Conservation (phyloP, 805 yeast genomes). For the Saccharomycopsis babjevae region DNA sequence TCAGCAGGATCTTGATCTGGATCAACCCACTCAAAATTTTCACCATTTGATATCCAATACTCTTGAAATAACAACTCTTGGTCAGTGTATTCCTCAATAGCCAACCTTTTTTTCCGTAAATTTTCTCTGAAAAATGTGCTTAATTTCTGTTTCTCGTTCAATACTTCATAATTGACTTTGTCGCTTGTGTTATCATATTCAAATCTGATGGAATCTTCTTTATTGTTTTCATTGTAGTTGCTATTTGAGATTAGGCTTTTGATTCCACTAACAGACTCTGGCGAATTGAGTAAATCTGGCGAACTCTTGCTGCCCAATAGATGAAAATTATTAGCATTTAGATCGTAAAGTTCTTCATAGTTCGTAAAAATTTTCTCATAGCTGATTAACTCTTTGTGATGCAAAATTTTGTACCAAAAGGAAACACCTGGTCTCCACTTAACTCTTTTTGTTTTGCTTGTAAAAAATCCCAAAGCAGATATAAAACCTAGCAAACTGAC, state of each 20-base stretch:
- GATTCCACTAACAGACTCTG: background rate
- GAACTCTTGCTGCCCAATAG: constrained; percentile 12
- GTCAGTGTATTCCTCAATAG: constrained; percentile 42
- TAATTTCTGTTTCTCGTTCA: constrained; percentile 9
- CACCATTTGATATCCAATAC: constrained; percentile 82
- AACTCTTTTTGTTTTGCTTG: constrained; percentile 12
- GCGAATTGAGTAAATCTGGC: background rate
- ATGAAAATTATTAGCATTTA: constrained; percentile 33
- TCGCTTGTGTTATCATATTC: background rate
- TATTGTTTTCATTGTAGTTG: background rate
- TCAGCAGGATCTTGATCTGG: constrained; percentile 89
- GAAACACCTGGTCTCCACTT: constrained; percentile 30
- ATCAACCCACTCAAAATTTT: constrained; percentile 80
- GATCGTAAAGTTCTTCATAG: constrained; percentile 34
- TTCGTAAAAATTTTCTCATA: constrained; percentile 30
- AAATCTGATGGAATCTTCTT: background rate
- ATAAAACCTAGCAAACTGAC: constrained; percentile 14
- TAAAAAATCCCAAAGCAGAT: constrained; percentile 11
- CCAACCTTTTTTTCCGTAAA: constrained; percentile 24
- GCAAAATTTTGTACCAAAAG: constrained; percentile 23
- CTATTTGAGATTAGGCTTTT: constrained; percentile 5
- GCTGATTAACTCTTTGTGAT: constrained; percentile 26
- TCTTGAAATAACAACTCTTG: constrained; percentile 65
- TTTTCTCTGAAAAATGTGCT: constrained; percentile 18
- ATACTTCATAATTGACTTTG: constrained; percentile 1